Base-by-base conservation (phyloP, 164 flowering plant genomes). In the Sextonia rubra region DNA sequence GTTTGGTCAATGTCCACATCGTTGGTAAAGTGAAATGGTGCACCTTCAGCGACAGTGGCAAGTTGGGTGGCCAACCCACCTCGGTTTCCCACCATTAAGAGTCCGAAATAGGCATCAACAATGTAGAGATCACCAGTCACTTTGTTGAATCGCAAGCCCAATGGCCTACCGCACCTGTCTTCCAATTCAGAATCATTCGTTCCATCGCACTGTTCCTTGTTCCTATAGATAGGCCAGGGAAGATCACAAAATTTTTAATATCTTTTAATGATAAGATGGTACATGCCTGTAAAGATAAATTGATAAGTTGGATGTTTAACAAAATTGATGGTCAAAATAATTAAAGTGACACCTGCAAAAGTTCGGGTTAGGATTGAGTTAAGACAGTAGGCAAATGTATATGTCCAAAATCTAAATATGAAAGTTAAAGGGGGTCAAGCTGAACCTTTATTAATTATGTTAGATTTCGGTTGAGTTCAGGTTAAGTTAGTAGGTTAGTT, bases 31-130 rank as follows among this genome's bases (percentile, higher is more conserved):
- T 22, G 72, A 27, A 80, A 71, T 18, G 75, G 80, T 20, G 47
- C 62, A 18, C 77, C 71, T 7, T 70, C 71, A 1, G 70, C 72
- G 12, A 49, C 26, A 12, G 47, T 60, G 25, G 60, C 37, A 2
- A 70, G 22, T 0, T 80, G 68, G 12, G n/a, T 64, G 23, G 73
- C 72, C 27, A 69, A 64, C 2, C 82, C 82, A 12, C 82, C 79
- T 22, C 55, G 9, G 23, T 64, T 66, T n/a, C 81, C 84, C 20
- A 80, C 81, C 11, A 78, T 73, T 60, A 75, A 9, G 2, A 83
- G 78, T 8, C 87, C 84, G 17, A 22, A 61, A 73, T 71, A 79
- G 47, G 84, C 82, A 74, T 85, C 87, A 1, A 72, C 78, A 6
- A 85, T 66, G 78, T 79, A 85, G 24, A 85, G 71, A 12, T 82